Conservation (phyloP, 208 protist species). For the Leishmania braziliensis region DNA sequence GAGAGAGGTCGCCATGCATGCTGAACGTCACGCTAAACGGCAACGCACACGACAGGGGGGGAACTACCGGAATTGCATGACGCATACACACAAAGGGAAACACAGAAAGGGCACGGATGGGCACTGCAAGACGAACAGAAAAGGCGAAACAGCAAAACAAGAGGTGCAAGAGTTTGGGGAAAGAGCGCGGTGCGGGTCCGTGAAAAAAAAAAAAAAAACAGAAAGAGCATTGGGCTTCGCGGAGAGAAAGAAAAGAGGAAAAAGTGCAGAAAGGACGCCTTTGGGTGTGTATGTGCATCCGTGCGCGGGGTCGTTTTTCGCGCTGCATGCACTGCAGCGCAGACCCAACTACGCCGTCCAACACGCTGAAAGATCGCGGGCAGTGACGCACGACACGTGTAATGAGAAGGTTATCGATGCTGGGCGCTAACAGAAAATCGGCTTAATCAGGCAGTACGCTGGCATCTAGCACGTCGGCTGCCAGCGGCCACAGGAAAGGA, state of each 20-base stretch:
- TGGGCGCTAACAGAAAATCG: not conserved
- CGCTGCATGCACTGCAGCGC: not conserved
- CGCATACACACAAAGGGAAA: not conserved
- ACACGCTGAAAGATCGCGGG: not conserved
- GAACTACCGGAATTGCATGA: not conserved
- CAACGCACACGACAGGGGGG: not conserved
- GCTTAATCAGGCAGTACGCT: not conserved
- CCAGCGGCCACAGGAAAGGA: not conserved
- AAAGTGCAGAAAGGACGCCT: not conserved
- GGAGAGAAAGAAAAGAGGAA: not conserved
- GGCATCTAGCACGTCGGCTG: not conserved
- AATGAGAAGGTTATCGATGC: not conserved
- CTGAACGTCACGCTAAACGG: not conserved
- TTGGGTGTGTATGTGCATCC: not conserved
- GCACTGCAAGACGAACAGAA: not conserved
- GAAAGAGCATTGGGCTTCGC: not conserved
- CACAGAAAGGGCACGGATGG: not conserved
- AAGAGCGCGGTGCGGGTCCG: not conserved
- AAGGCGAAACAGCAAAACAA: not conserved
- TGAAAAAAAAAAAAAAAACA: not conserved
- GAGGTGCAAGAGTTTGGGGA: not conserved
- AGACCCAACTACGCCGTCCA: not conserved
- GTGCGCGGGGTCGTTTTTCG: not conserved
- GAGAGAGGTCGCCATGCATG: not conserved
- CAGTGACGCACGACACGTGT: not conserved